Percentiles rank a stretch among this genome's conserved stretches.
Evolutionary conservation across 1,284 basidiomycete genomes (phyloP).

Genomic region (Moniliophthora roreri): DNA sequence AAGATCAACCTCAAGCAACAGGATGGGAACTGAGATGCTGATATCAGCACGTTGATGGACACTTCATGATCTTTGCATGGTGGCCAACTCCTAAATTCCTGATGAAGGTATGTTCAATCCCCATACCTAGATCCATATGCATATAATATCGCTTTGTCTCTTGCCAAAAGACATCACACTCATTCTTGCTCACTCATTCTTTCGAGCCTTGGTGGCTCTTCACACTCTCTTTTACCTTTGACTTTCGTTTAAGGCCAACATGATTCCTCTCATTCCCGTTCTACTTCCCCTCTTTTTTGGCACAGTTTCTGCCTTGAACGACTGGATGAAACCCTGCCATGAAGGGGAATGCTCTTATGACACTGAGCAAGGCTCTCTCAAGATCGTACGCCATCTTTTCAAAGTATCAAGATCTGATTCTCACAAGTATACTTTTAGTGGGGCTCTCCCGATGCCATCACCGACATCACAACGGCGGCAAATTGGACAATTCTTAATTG

Average conservation of each 20-base stretch:
- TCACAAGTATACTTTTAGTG: slow-evolving; percentile 9
- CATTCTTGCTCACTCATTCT: neutral
- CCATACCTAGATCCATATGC: no score
- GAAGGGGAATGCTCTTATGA: slow-evolving; percentile 16
- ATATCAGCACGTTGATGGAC: no score
- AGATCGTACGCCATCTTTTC: slow-evolving; percentile 10
- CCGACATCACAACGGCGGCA: slow-evolving; percentile 18
- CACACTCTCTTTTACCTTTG: neutral
- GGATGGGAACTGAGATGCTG: no score
- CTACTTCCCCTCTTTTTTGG: slow-evolving; percentile 1
- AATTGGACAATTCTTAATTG: slow-evolving; percentile 20
- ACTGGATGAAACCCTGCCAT: slow-evolving; percentile 16
- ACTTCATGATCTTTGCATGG: no score
- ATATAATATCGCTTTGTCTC: no score
- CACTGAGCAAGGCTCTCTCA: slow-evolving; percentile 14
- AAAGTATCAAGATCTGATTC: neutral
- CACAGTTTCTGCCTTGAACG: slow-evolving; percentile 11
- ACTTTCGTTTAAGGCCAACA: neutral
- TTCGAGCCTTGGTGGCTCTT: slow-evolving; percentile 3
- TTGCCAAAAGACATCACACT: neutral
- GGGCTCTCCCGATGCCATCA: slow-evolving; percentile 17
- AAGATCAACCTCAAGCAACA: no score
- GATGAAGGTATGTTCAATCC: no score
- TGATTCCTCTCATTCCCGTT: slow-evolving; percentile 5
- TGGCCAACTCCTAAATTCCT: no score